These are phyloP conservation scores for Cystobasidium pallidum DNA, from an alignment of 1,284 basidiomycete species.

Conservation along the genomic window DNA sequence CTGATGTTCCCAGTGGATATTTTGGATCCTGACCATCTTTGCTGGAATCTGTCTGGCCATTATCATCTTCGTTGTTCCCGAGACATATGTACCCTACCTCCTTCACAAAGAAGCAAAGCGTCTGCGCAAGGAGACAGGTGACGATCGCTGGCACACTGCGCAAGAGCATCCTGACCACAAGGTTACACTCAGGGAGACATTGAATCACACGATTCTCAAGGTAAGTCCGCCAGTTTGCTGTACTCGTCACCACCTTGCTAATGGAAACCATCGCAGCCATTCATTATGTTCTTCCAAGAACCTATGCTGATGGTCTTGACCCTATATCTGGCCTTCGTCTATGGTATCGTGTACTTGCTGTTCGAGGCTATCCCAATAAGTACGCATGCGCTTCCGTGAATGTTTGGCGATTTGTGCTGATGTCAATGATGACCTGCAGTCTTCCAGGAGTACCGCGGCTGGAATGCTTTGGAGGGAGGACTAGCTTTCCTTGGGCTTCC, in stretches of 20 bases:
- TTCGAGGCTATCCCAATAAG: conserved; percentile 29
- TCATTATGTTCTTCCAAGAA: conserved; percentile 64
- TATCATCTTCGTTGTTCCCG: conserved; percentile 71
- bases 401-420: background rate
- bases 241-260: background rate
- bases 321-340: conserved; percentile 56
- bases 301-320: conserved; percentile 76
- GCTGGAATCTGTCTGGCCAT: conserved; percentile 61
- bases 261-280: background rate
- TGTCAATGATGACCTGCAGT: conserved; percentile 45
- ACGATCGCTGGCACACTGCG: conserved; percentile 64
- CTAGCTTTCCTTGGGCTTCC: conserved; percentile 62
- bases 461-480: conserved; percentile 60
- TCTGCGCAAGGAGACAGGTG: conserved; percentile 66
- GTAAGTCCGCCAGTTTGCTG: conserved; percentile 59
- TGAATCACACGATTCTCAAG: conserved; percentile 61
- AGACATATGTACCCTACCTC: conserved; percentile 63
- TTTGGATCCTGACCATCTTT: conserved; percentile 74
- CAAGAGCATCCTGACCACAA: conserved; percentile 53
- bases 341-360: conserved; percentile 62
- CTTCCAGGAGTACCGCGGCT: conserved; percentile 59
- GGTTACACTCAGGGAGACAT: conserved; percentile 52
- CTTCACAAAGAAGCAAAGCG: conserved; percentile 62
- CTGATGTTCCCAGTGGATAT: conserved; percentile 64
- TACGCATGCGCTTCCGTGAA: conserved; percentile 44